Base-by-base conservation (phyloP, 1,139 yeast species). In the Yamadazyma membranifaciens region DNA sequence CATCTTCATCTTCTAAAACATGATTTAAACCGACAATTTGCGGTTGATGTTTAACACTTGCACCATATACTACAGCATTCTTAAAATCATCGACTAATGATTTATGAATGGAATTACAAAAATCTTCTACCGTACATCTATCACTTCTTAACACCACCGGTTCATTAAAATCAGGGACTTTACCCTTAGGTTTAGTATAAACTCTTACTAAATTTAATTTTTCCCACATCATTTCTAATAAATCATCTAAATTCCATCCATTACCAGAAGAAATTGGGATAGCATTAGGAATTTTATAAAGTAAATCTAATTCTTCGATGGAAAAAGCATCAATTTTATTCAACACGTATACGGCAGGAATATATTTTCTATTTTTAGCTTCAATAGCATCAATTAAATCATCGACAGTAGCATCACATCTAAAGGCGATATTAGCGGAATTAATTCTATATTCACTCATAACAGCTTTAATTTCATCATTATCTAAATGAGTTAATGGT, bases 381-480 rank as follows among this genome's bases (percentile, higher is more conserved):
- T 92, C 98, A 43, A 92, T 78, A n/a, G 91, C 87, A 62, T 91
- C 98, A 54, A 91, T 89, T 54, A 91, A 72, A 57, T 91, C 98
- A 60, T 91, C 98, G 28, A 94, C 95, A 0, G 96, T 87, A 15
- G 98, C 98, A 63, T 92, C 98, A 61, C 98, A 91, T 57, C 98
- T 75, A 67, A 92, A 85, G 1, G 96, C 94, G 49, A 92, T 86
- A 59, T 92, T 96, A n/a, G 98, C 98, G 36, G 96, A 87, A 60
- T 91, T 87, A 54, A 94, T 87, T 61, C 91, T 81, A 68, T 92
- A 92, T 67, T 92, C 99, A 40, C 83, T 75, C 92, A 92, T 87
- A 41, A 92, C 98, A 1, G 98, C 98, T 56, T 87, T 79, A 54
- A 94, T 87, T 65, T 91, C 97, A 57, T 91, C 98, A 48, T 81